phyloP scores from a whole-genome alignment of 2,329 filamentous ascomycete genomes.

The Xylariaceae sp. region DNA sequence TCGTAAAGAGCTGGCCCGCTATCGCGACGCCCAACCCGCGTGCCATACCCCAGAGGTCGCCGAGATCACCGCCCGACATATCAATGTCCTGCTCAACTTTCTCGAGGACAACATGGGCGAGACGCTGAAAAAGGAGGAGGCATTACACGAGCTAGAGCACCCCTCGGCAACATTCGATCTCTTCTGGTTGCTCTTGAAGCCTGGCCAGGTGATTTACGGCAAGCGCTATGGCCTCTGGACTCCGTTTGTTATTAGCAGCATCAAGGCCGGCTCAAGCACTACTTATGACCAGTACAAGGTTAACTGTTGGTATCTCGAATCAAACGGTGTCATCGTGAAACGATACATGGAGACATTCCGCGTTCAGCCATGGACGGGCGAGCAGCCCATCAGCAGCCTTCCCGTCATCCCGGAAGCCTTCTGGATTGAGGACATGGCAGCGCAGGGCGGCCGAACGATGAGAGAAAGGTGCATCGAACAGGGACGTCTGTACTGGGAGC shows the following conservation, averaged over 20 bases:
- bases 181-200: constrained; percentile 45
- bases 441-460: constrained; percentile 28
- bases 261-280: constrained; percentile 17
- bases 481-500: constrained; percentile 44
- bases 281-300: constrained; percentile 19
- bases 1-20: constrained; percentile 37
- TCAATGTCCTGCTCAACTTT: constrained; percentile 42
- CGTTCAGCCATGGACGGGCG: constrained; percentile 39
- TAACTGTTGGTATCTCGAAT: constrained; percentile 40
- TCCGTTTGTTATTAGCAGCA: constrained; percentile 39
- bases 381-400: constrained; percentile 40
- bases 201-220: constrained; percentile 41
- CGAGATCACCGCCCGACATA: constrained; percentile 38
- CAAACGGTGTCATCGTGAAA: constrained; percentile 28
- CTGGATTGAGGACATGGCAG: constrained; percentile 35
- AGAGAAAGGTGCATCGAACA: constrained; percentile 36
- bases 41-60: constrained; percentile 39
- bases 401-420: constrained; percentile 40
- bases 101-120: constrained; percentile 37
- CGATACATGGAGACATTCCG: constrained; percentile 35
- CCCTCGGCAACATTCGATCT: constrained; percentile 42
- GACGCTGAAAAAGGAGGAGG: constrained; percentile 36
- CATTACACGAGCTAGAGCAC: constrained; percentile 33
- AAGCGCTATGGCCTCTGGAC: constrained; percentile 39
- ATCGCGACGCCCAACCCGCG: constrained; percentile 39